Conservation (phyloP, 495 filamentous ascomycete genomes). For the Pseudevernia furfuracea region DNA sequence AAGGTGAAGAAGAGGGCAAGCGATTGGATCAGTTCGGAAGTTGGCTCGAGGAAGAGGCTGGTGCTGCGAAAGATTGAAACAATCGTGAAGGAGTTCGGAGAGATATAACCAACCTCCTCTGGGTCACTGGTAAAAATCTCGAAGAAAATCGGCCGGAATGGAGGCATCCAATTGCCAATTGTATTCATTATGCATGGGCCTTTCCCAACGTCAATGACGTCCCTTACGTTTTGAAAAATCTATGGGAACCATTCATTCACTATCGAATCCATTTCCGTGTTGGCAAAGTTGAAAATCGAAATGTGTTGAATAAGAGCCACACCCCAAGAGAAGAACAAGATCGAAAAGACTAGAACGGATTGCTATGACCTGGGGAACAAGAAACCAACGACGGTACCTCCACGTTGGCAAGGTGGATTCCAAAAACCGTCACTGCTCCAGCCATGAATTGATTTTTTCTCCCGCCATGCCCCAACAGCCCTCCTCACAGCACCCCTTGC, state of each 20-base stretch:
- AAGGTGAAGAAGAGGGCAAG: constrained; percentile 40
- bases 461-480: no score
- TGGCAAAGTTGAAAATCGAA: background rate
- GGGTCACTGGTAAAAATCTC: background rate
- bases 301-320: background rate
- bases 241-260: background rate
- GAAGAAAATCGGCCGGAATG: background rate
- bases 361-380: no score
- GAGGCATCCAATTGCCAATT: background rate
- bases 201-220: background rate
- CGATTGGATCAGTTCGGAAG: constrained; percentile 49
- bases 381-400: no score
- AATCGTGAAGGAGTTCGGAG: background rate
- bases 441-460: no score
- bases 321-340: background rate
- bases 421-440: no score
- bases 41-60: constrained; percentile 41
- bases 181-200: background rate
- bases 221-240: background rate
- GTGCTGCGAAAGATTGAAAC: background rate
- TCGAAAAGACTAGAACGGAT: background rate
- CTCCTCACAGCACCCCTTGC: no score
- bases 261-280: background rate
- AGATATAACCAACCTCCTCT: background rate
- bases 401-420: no score